Evolutionary conservation across 2,329 filamentous ascomycete genomes (phyloP).

Genomic region (Monilinia fructigena): DNA sequence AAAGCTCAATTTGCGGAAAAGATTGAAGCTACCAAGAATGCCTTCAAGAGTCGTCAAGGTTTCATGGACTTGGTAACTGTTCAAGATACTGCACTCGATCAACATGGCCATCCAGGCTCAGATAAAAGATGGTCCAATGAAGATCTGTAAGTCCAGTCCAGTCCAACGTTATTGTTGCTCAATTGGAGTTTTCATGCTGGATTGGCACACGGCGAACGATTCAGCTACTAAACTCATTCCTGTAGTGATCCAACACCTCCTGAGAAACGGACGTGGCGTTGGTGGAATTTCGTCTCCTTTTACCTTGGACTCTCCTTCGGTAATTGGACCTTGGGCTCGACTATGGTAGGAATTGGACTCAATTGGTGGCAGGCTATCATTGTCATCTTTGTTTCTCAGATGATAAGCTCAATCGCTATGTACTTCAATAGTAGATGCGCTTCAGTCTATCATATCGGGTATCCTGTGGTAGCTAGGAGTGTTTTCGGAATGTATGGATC

Average conservation of each 20-base stretch:
- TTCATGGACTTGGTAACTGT: slow-evolving; percentile 33
- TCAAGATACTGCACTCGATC: slow-evolving; percentile 31
- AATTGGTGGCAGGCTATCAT: slow-evolving; percentile 48
- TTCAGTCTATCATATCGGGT: slow-evolving; percentile 46
- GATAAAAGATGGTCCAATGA: slow-evolving; percentile 34
- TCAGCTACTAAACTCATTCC: slow-evolving; percentile 25
- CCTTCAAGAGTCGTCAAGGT: slow-evolving; percentile 29
- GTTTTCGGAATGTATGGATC: slow-evolving; percentile 49
- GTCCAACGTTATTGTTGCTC: slow-evolving; percentile 40
- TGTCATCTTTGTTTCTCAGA: slow-evolving; percentile 46
- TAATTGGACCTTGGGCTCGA: slow-evolving; percentile 46
- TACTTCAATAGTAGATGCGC: slow-evolving; percentile 44
- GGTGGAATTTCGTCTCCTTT: slow-evolving; percentile 45
- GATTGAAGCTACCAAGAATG: slow-evolving; percentile 29
- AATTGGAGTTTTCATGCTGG: slow-evolving; percentile 1
- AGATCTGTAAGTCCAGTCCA: slow-evolving; percentile 34
- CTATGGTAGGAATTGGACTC: slow-evolving; percentile 45
- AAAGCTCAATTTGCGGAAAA: slow-evolving; percentile 26
- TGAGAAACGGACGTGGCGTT: slow-evolving; percentile 33
- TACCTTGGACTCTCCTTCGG: slow-evolving; percentile 45
- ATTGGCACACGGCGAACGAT: slow-evolving; percentile 9
- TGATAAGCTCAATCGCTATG: slow-evolving; percentile 46
- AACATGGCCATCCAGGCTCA: slow-evolving; percentile 30
- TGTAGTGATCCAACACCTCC: slow-evolving; percentile 39
- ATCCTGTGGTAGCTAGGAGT: slow-evolving; percentile 40